phyloP scores from a whole-genome alignment of 345 rosid species.

The Ailanthus altissimus region DNA sequence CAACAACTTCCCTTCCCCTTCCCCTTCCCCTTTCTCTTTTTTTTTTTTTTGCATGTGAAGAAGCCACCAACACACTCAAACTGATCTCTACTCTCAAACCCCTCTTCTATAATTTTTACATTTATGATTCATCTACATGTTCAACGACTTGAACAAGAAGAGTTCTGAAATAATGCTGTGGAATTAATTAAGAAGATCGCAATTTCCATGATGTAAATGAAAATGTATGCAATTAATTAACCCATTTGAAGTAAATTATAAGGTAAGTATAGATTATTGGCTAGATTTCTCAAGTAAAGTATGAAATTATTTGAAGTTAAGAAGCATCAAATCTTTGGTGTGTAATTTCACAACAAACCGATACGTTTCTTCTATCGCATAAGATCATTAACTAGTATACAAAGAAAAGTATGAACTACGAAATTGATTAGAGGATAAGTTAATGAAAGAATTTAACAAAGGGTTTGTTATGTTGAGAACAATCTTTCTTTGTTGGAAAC shows the following conservation, averaged over 20 bases:
- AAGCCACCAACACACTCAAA: constrained; percentile 21
- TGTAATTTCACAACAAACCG: neutral
- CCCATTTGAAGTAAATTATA: constrained; percentile 23
- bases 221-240: neutral
- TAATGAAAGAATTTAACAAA: neutral
- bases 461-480: no score
- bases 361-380: neutral
- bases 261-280: constrained; percentile 21
- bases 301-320: neutral
- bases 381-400: neutral
- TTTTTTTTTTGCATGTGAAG: constrained; percentile 34
- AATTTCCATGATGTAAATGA: neutral
- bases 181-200: no score
- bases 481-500: no score
- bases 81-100: no score
- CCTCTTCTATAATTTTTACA: no score
- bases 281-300: neutral
- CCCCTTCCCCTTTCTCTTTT: no score
- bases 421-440: neutral
- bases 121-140: no score
- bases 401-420: neutral
- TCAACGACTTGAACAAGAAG: constrained; percentile 3
- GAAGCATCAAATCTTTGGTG: constrained; percentile 12
- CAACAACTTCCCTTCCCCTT: constrained; percentile 20
- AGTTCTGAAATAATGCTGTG: neutral